These are phyloP conservation scores for Fusarium sambucinum DNA, from an alignment of 2,329 filamentous ascomycete species.

Conservation along the genomic window DNA sequence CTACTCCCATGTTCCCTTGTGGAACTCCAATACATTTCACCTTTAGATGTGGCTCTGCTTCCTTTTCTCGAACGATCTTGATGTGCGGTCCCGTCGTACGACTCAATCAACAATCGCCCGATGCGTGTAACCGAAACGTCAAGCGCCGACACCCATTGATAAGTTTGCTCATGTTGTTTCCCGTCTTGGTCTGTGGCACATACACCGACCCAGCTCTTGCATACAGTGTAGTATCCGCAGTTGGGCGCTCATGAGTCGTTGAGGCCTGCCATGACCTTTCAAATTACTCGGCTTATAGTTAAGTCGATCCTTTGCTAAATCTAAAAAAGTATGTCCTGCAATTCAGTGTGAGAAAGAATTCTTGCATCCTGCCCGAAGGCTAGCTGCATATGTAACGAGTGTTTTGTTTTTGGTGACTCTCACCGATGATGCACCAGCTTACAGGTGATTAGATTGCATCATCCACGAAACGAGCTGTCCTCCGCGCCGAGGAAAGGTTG, in stretches of 20 bases:
- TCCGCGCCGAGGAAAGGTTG: conserved; percentile 2
- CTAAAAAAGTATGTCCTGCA: conserved; percentile 15
- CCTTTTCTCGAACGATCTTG: conserved; percentile 44
- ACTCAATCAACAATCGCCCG: conserved; percentile 21
- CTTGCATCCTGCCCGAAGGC: conserved; percentile 29
- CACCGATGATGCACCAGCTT: conserved; percentile 29
- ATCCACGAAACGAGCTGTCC: conserved; percentile 22
- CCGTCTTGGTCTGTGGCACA: conserved; percentile 4
- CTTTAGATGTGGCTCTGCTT: conserved; percentile 38
- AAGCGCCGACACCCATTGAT: conserved; percentile 24
- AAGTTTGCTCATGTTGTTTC: conserved; percentile 18
- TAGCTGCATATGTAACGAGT: conserved; percentile 39
- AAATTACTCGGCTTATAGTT: conserved; percentile 8
- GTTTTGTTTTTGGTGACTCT: conserved; percentile 33
- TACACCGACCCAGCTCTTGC: conserved; percentile 5
- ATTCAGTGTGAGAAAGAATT: conserved; percentile 24
- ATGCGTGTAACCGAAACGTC: conserved; percentile 25
- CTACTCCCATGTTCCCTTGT: conserved; percentile 9
- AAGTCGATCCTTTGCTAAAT: conserved; percentile 7
- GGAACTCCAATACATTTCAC: conserved; percentile 33
- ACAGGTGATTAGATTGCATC: conserved; percentile 34
- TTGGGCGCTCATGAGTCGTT: conserved; percentile 26
- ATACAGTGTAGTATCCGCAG: conserved; percentile 3
- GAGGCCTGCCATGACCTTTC: conserved; percentile 27
- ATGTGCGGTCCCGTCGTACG: conserved; percentile 33